Evolutionary conservation across 129 eudicot genomes (phyloP).

Genomic region (Tagetes erecta): DNA sequence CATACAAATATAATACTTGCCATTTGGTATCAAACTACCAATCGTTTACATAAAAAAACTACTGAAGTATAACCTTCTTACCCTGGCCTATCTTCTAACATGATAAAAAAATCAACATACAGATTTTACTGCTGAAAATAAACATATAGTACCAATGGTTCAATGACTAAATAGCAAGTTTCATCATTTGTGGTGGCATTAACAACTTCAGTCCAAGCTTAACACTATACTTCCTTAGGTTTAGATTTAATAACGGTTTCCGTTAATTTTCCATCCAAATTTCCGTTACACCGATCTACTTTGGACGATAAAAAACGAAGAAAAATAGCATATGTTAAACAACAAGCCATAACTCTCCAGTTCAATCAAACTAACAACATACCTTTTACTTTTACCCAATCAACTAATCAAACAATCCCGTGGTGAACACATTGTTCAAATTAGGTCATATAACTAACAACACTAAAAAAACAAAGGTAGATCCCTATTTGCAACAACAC

Average conservation of each 20-base stretch:
- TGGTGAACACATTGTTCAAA: background rate
- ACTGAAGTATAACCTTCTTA: background rate
- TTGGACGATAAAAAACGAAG: no score
- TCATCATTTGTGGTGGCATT: no score
- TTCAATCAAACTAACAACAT: conserved; percentile 8
- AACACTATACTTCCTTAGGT: no score
- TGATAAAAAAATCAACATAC: background rate
- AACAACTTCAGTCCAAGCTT: no score
- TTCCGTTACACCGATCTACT: background rate
- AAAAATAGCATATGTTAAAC: background rate
- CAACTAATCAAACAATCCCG: background rate
- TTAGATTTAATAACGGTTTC: no score
- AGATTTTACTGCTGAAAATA: conserved; percentile 2
- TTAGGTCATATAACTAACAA: background rate
- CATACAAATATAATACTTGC: no score
- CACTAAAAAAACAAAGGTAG: background rate
- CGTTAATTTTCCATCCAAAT: background rate
- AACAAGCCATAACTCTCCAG: background rate
- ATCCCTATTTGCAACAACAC: conserved; percentile 3
- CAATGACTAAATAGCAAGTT: background rate
- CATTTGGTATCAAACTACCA: no score
- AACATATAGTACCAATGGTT: background rate
- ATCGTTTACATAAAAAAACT: no score
- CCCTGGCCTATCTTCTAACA: background rate
- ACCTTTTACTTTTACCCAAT: background rate